Evolutionary conservation across 805 yeast genomes (phyloP).

Genomic region (Saturnispora galanensis): DNA sequence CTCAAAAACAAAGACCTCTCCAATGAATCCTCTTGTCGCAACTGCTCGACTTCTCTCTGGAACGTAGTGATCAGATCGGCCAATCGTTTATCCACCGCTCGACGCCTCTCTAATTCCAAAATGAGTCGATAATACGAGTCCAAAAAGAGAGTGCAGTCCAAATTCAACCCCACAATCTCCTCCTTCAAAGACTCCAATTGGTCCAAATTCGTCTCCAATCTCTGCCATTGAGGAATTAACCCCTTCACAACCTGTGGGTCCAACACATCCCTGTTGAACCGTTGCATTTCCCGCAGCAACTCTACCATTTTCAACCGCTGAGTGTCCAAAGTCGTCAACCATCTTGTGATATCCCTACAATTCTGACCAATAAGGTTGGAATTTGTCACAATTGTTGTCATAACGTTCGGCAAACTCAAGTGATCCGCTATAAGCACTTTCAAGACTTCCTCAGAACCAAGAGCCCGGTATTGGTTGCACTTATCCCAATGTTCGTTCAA

Average conservation of each 20-base stretch:
- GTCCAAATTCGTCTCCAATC: slow-evolving; percentile 8
- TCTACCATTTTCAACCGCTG: slow-evolving; percentile 8
- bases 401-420: slow-evolving; percentile 46
- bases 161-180: slow-evolving; percentile 20
- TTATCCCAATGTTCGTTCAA: slow-evolving; percentile 79
- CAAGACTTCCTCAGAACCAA: slow-evolving; percentile 31
- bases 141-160: slow-evolving; percentile 42
- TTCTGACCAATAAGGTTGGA: slow-evolving; percentile 22
- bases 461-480: slow-evolving; percentile 36
- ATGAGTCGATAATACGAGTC: slow-evolving; percentile 43
- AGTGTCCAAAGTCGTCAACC: slow-evolving; percentile 16
- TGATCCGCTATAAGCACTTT: slow-evolving; percentile 44
- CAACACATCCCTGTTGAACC: slow-evolving; percentile 5
- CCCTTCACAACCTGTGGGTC: slow-evolving; percentile 9
- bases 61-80: slow-evolving; percentile 32
- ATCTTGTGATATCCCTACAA: slow-evolving; percentile 21
- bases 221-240: neutral
- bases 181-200: slow-evolving; percentile 11
- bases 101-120: slow-evolving; percentile 44
- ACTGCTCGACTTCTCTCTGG: slow-evolving; percentile 27
- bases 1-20: slow-evolving; percentile 35
- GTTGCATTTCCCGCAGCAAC: slow-evolving; percentile 7
- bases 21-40: slow-evolving; percentile 35
- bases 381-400: slow-evolving; percentile 36
- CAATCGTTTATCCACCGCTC: slow-evolving; percentile 32